Evolutionary conservation across 75 land plant genomes (phyloP), one percentile per base, ranked within the genome.

Genomic region (Chamaecyparis obtusa): DNA sequence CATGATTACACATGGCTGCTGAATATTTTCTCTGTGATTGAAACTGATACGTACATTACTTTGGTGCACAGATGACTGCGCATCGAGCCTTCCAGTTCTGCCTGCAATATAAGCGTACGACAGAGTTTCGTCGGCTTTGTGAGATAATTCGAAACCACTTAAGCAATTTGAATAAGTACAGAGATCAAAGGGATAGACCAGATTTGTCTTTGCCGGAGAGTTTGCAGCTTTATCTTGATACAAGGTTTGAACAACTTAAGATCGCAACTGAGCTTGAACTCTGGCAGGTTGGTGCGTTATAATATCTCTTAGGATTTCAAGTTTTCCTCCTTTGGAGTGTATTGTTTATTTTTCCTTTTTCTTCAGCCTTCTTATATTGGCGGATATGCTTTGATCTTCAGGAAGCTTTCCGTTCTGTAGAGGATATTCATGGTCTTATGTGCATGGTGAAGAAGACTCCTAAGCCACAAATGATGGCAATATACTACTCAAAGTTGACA

Each of bases 381-480:
- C 41, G 64, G 41, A 1, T 87, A 27, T 88, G 8, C 33, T n/a
- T 49, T 75, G n/a, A 30, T 85, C 11, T 91, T 36, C 94, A 97
- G 99, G 99, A 97, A 90, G 96, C 98, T 30, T 97, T 97, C 86
- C 95, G 96, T 27, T 95, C 98, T 15, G 89, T 95, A 75, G 99
- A 97, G 89, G 98, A 97, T 87, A 97, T 97, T 76, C 94, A 97
- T 92, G 98, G 96, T n/a, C 90, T 97, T 85, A 97, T 97, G 99
- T 92, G 93, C 75, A 92, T 97, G 94, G 99, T 97, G 37, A 97
- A 97, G 87, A 94, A 94, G 89, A 90, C 91, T 15, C 99, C 98
- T 6, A 97, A 97, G 76, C 91, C 99, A 43, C 95, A 96, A 35
- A 87, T 96, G 90, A 95, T 97, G 98, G 98, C 95, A 77, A 89